A percentile compares a stretch with the other conserved stretches of the same genome.
Conservation (phyloP, 2,329 filamentous ascomycete species). For the Ophiosphaerella herpotricha region DNA sequence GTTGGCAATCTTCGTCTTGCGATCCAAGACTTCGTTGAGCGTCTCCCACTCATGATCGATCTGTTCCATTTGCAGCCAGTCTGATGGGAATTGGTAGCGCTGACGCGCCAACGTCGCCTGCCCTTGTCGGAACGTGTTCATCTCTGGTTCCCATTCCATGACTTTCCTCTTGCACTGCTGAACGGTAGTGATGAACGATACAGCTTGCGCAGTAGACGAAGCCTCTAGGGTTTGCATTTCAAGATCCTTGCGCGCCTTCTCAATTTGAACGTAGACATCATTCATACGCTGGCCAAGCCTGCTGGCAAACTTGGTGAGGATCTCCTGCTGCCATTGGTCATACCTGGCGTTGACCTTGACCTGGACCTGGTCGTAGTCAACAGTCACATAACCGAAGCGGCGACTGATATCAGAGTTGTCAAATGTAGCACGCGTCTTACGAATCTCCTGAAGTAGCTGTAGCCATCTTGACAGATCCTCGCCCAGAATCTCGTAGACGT, state of each 20-base stretch:
- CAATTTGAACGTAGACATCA: conserved; percentile 89
- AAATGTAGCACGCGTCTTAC: conserved; percentile 93
- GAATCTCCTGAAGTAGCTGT: conserved; percentile 93
- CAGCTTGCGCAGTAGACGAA: conserved; percentile 93
- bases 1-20: conserved; percentile 93
- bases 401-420: conserved; percentile 94
- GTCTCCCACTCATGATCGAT: conserved; percentile 96
- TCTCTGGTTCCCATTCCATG: conserved; percentile 91
- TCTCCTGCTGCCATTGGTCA: conserved; percentile 99
- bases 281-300: conserved; percentile 89
- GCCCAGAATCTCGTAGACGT: conserved; percentile 89
- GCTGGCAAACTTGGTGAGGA: conserved; percentile 87
- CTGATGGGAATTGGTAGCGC: conserved; percentile 87
- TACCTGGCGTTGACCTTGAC: conserved; percentile 99
- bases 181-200: conserved; percentile 97
- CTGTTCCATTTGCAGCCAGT: conserved; percentile 96
- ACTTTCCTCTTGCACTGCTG: conserved; percentile 95
- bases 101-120: conserved; percentile 90
- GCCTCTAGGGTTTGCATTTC: conserved; percentile 92
- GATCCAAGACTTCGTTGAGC: conserved; percentile 85
- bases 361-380: conserved; percentile 98
- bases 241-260: conserved; percentile 85
- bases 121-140: conserved; percentile 93
- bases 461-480: conserved; percentile 93
- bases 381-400: conserved; percentile 89